Base-by-base conservation (phyloP, 176 grass and related monocot species). In the Oryza meyeriana region DNA sequence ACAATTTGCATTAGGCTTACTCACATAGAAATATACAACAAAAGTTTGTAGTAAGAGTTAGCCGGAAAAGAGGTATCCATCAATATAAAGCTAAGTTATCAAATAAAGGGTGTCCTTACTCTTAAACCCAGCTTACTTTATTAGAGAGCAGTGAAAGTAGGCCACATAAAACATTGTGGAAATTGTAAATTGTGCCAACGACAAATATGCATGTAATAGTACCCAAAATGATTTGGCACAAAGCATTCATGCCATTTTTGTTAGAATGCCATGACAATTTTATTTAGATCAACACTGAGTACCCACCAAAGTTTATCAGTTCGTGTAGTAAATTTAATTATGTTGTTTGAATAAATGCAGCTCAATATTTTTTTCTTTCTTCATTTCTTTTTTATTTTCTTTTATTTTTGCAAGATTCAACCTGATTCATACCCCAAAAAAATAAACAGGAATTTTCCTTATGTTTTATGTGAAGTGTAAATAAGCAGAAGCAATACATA, bases 401-500 rank as follows among this genome's bases (percentile, higher is more conserved):
- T 52, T 22, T 12, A 5, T 81, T 41, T 32, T 33, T 7, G 68
- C 62, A 55, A 83, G 61, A 35, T 64, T 75, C 16, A 38, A 65
- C 39, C 40, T 85, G 67, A 64, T 39, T 55, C 39, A 65, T 79
- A 79, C n/a, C 34, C n/a, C n/a, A n/a, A 30, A 80, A 57, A 57
- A 55, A 34, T 30, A 26, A 25, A 61, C 22, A 81, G 6, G 28
- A 29, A 36, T 59, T 27, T 36, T 67, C 11, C 36, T 25, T 69
- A 61, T 68, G 47, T 81, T 74, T 12, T 59, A 61, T 76, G 33
- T 52, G 64, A 67, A 67, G 61, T 47, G 58, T 22, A 11, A 69
- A 44, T n/a, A 18, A 20, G 34, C 41, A 64, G 67, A 10, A 79
- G 72, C 66, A 38, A 72, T 34, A 39, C 18, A 66, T 20, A 69